phyloP scores from a whole-genome alignment of 2,329 filamentous ascomycete species.

The Aspergillus texensis region DNA sequence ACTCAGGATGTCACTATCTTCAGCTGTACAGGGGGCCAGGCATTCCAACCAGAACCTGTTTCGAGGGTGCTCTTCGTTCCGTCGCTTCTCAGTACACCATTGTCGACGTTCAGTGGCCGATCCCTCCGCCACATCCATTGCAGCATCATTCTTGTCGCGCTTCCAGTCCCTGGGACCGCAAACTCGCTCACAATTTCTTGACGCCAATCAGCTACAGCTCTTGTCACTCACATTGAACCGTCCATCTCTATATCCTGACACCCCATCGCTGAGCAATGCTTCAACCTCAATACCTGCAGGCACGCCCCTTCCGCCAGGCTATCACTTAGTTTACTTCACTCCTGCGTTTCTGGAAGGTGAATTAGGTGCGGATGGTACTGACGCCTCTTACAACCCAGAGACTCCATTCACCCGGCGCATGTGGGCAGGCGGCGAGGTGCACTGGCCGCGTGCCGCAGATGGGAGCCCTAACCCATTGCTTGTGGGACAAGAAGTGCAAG shows the following conservation, averaged over 20 bases:
- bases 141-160: constrained; percentile 45
- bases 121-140: constrained; percentile 36
- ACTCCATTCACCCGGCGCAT: constrained; percentile 64
- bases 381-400: constrained; percentile 62
- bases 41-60: background rate
- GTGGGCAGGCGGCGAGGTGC: constrained; percentile 68
- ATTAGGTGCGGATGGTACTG: constrained; percentile 63
- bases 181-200: constrained; percentile 56
- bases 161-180: constrained; percentile 47
- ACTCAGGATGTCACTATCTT: constrained; percentile 12
- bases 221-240: constrained; percentile 62
- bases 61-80: constrained; percentile 2
- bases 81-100: constrained; percentile 18
- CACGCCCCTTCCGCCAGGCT: constrained; percentile 59
- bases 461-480: constrained; percentile 46
- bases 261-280: constrained; percentile 41
- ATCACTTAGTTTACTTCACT: constrained; percentile 68
- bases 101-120: constrained; percentile 17
- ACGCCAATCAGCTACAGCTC: constrained; percentile 66
- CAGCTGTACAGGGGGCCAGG: background rate
- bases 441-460: constrained; percentile 46
- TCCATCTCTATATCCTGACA: constrained; percentile 43
- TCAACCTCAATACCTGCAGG: constrained; percentile 42
- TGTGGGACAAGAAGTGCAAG: constrained; percentile 59
- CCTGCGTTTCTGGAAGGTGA: constrained; percentile 57